phyloP scores from a whole-genome alignment of 2,329 filamentous ascomycete species.

The Xylariaceae sp. region DNA sequence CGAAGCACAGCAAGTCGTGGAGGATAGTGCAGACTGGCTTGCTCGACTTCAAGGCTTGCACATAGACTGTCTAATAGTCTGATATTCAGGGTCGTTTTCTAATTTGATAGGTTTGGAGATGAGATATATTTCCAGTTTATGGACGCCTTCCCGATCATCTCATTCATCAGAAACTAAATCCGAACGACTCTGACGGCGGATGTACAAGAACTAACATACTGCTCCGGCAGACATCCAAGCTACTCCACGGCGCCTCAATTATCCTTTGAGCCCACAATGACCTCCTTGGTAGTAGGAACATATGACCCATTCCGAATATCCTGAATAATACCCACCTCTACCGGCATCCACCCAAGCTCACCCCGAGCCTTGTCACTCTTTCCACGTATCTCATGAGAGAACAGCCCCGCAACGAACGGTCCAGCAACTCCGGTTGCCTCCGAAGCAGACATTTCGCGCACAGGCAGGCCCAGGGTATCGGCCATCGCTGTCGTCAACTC shows the following conservation, averaged over 20 bases:
- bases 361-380: constrained; percentile 11
- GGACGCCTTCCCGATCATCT: not conserved
- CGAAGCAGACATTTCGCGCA: constrained; percentile 12
- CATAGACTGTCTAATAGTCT: constrained; percentile 45
- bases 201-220: not conserved
- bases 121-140: not conserved
- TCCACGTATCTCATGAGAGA: constrained; percentile 7
- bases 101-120: not conserved
- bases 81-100: constrained; percentile 3
- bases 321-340: constrained; percentile 12
- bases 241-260: not conserved
- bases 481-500: constrained; percentile 20
- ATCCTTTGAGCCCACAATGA: not conserved
- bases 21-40: constrained; percentile 34
- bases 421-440: constrained; percentile 19
- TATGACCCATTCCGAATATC: constrained; percentile 18
- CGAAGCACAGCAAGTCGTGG: not conserved
- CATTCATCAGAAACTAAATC: not conserved
- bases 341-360: constrained; percentile 14
- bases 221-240: not conserved
- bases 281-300: constrained; percentile 11
- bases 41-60: constrained; percentile 40
- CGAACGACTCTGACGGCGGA: not conserved
- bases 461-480: constrained; percentile 3
- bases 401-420: constrained; percentile 7